Conservation (phyloP, 345 rosid species). For the Carallia pectinifolia region DNA sequence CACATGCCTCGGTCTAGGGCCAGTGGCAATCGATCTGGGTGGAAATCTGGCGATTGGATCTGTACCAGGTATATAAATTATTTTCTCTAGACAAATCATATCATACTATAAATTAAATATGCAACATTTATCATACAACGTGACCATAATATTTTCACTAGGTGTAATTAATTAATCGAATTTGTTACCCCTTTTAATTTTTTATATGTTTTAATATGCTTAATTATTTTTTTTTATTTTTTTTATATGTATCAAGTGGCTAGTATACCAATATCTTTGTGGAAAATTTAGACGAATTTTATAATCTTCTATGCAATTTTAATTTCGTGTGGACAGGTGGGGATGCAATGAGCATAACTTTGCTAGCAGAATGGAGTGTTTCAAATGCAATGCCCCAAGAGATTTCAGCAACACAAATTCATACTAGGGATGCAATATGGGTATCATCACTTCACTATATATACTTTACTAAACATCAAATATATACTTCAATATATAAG, state of each 20-base stretch:
- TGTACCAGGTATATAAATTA: constrained; percentile 52
- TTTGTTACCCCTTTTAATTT: no score
- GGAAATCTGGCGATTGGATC: constrained; percentile 95
- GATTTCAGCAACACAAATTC: constrained; percentile 37
- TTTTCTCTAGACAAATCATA: background rate
- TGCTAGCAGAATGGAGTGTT: constrained; percentile 91
- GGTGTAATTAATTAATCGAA: no score
- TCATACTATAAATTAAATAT: background rate
- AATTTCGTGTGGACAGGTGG: constrained; percentile 37
- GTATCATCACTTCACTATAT: background rate
- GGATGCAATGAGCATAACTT: constrained; percentile 96
- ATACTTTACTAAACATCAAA: no score
- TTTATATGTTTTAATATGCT: no score
- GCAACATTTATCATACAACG: no score
- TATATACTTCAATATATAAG: background rate
- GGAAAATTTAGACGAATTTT: background rate
- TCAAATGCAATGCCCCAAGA: constrained; percentile 88
- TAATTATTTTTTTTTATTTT: no score
- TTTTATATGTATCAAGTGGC: no score
- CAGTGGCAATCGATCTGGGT: constrained; percentile 53
- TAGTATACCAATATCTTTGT: background rate
- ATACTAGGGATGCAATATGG: constrained; percentile 11
- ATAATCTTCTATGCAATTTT: background rate
- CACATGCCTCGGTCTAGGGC: constrained; percentile 33
- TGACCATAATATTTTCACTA: background rate